Evolutionary conservation across 495 filamentous ascomycete species (phyloP), one percentile per base, ranked within the genome.

Genomic region (Cenococcum geophilum): DNA sequence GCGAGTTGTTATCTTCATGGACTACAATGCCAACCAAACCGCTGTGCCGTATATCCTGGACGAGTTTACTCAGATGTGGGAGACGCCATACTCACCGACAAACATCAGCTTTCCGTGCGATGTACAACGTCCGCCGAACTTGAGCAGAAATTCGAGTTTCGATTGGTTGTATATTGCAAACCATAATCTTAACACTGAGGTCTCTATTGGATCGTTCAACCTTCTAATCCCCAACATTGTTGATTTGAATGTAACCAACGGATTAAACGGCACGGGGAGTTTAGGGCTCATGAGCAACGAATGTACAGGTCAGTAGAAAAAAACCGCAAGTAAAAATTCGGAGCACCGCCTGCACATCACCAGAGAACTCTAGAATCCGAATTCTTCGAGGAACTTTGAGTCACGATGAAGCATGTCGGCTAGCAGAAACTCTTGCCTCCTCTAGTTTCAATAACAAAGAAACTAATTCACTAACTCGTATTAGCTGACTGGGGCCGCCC

Each of bases 121-220:
- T 0, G 67, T 76, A 57, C 76, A 85, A 64, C 76, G 84, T 1
- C 84, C 84, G 20, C 85, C 89, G 0, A 78, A 79, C 5, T 71
- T 92, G 58, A 66, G 66, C 27, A 63, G 70, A 5, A 68, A 78
- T 5, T 77, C 83, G 25, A 82, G 82, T 0, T 72, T 76, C 59
- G 76, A 80, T 5, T 77, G 87, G 52, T 78, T 96, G 78, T 95
- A 95, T 61, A 84, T 96, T 75, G 89, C 89, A 60, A 97, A 97
- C 66, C 92, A 97, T 72, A 96, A 96, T 70, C 75, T 96, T 23
- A 95, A 95, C 70, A 74, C 86, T 48, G 80, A 91, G 64, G 75
- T 95, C 35, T 79, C 76, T 36, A 67, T 91, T 43, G 82, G 83
- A 5, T 57, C 77, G 14, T 18, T 34, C 2, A 76, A 73, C 43